A percentile compares a stretch with the other conserved stretches of the same genome.
These are phyloP conservation scores for Alternaria infectoria DNA, from an alignment of 2,329 filamentous ascomycete species.

Conservation along the genomic window DNA sequence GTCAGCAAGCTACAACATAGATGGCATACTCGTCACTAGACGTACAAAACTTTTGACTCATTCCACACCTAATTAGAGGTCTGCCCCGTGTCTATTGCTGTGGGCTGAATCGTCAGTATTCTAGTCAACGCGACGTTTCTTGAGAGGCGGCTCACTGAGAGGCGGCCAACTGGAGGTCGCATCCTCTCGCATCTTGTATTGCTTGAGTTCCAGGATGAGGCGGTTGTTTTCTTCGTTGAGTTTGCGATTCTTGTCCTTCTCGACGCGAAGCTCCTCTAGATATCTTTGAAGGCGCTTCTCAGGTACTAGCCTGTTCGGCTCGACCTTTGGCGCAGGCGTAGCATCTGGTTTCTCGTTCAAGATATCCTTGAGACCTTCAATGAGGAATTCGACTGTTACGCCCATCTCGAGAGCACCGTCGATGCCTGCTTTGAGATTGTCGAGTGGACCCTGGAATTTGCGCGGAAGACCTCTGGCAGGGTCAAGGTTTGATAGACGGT, in stretches of 20 bases:
- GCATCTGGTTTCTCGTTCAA: conserved; percentile 11
- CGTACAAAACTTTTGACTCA: neutral
- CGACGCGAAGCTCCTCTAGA: conserved; percentile 15
- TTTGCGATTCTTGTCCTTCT: conserved; percentile 17
- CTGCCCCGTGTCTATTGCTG: neutral
- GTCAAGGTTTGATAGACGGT: conserved; percentile 19
- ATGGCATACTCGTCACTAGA: neutral
- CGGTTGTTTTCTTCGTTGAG: conserved; percentile 34
- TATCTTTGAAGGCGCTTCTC: conserved; percentile 19
- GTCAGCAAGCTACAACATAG: neutral
- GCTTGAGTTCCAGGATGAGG: conserved; percentile 19
- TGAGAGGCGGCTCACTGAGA: neutral
- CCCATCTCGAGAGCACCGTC: conserved; percentile 14
- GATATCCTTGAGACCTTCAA: conserved; percentile 8
- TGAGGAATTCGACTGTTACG: conserved; percentile 15
- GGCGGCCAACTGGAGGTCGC: neutral
- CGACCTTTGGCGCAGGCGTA: conserved; percentile 12
- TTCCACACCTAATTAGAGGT: neutral
- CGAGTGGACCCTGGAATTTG: conserved; percentile 23
- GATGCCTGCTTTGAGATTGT: conserved; percentile 21
- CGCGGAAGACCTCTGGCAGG: conserved; percentile 23
- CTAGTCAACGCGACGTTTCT: neutral
- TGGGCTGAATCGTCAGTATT: neutral
- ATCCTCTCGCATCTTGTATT: conserved; percentile 9
- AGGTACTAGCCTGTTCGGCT: conserved; percentile 17